Evolutionary conservation across 2,329 filamentous ascomycete species (phyloP), one percentile per base, ranked within the genome.

Genomic region (Colletotrichum theobromicola): DNA sequence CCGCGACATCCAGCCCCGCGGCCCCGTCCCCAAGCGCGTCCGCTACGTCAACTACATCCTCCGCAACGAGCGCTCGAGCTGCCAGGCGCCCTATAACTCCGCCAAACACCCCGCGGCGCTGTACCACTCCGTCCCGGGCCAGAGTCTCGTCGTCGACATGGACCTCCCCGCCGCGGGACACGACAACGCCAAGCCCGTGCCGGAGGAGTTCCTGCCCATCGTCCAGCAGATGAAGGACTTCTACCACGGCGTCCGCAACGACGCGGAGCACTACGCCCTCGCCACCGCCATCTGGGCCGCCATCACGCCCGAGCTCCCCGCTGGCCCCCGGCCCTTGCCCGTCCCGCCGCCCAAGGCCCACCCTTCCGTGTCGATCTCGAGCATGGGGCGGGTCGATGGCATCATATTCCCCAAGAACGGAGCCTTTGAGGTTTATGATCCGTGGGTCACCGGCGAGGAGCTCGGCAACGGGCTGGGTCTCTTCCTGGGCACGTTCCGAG

Each of bases 391-490:
- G 0, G 73, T 86, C 3, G 85, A 87, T 26, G 70, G 76, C 10
- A 79, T 85, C 1, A 79, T 87, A 2, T 34, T 68, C 0, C 79
- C 79, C 1, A 75, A 72, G 4, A 76, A 77, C 4, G 83, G 82
- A 0, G 28, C 50, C 0, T 78, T 87, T 2, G 77, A 80, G 13
- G 73, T 83, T 0, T 62, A 80, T 3, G 76, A 84, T 15, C 84
- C 85, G 1, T 87, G 86, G 85, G 85, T 87, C 0, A 86, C 85
- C 0, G 86, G 85, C 0, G 86, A 88, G 69, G 86, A 87, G 70
- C 77, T 87, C 3, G 80, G 84, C 0, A 87, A 78, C 30, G 81
- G 82, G 0, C 21, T 83, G 16, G 83, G 78, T 0, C n/a, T 87
- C n/a, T 87, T 85, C 46, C 73, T 87, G 21, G 85, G 83, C 0